Conservation (phyloP, 441 rosid genomes). For the Croton laevigatus region DNA sequence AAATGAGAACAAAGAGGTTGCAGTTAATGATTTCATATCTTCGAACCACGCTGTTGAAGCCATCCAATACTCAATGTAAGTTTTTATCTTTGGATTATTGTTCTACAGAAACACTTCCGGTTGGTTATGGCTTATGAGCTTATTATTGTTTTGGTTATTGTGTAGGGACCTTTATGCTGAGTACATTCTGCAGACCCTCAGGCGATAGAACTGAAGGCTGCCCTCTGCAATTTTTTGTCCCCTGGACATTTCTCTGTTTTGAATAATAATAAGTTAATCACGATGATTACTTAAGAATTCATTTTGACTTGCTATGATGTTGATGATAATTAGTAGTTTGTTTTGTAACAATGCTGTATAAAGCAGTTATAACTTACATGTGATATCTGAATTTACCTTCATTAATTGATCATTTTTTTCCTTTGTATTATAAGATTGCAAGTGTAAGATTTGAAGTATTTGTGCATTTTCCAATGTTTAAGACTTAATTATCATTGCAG, state of each 20-base stretch:
- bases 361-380: neutral
- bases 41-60: constrained; percentile 60
- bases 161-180: constrained; percentile 96
- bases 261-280: constrained; percentile 24
- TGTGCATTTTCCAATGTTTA: neutral
- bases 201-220: constrained; percentile 40
- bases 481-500: neutral
- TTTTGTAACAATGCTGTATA: constrained; percentile 6
- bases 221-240: neutral
- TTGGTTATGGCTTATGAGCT: constrained; percentile 15
- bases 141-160: constrained; percentile 21
- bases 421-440: neutral
- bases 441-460: too few relatives aligned
- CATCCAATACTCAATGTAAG: constrained; percentile 87
- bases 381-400: constrained; percentile 4
- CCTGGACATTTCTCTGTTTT: constrained; percentile 13
- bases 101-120: neutral
- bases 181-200: constrained; percentile 75
- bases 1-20: constrained; percentile 96
- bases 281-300: constrained; percentile 7
- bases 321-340: neutral
- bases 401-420: neutral
- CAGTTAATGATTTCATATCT: constrained; percentile 86
- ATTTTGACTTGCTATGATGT: neutral
- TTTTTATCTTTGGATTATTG: neutral